Percentiles rank a stretch among this genome's conserved stretches.
These are phyloP conservation scores for Fusarium sp. DNA, from an alignment of 2,329 filamentous ascomycete genomes.

Conservation along the genomic window DNA sequence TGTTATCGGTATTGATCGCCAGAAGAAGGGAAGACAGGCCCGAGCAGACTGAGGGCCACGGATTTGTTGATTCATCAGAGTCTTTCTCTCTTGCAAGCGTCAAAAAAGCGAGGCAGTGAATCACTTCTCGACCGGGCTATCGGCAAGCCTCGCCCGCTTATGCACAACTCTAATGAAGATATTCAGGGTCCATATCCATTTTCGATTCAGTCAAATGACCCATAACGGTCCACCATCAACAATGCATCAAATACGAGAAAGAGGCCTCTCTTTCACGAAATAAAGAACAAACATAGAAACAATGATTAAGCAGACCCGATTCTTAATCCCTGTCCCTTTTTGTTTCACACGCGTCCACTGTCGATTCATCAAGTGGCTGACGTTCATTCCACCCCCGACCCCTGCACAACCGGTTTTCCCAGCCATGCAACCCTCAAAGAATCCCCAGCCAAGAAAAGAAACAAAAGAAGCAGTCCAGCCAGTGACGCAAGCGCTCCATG, in stretches of 20 bases:
- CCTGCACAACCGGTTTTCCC: constrained; percentile 38
- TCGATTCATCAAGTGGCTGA: constrained; percentile 31
- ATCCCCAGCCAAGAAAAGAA: constrained; percentile 22
- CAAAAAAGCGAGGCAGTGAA: not conserved
- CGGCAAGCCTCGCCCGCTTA: constrained; percentile 1
- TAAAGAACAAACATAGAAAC: constrained; percentile 27
- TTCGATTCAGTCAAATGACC: not conserved
- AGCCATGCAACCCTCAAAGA: constrained; percentile 9
- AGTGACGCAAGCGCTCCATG: constrained; percentile 37
- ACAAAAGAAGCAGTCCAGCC: constrained; percentile 1
- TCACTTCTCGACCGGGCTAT: not conserved
- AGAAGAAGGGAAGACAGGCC: not conserved
- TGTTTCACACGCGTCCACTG: constrained; percentile 32
- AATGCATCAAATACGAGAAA: constrained; percentile 24
- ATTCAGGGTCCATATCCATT: constrained; percentile 30
- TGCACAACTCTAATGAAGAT: constrained; percentile 20
- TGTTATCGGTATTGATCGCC: not conserved
- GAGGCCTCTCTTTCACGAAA: constrained; percentile 31
- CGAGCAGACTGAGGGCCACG: not conserved
- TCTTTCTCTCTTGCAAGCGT: not conserved
- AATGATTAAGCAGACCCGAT: constrained; percentile 14
- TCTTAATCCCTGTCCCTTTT: not conserved
- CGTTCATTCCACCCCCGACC: constrained; percentile 7
- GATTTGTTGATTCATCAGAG: not conserved
- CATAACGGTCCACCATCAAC: constrained; percentile 10